phyloP scores from a whole-genome alignment of 176 grass and related monocot genomes.

The Bolboschoenus planiculmis region DNA sequence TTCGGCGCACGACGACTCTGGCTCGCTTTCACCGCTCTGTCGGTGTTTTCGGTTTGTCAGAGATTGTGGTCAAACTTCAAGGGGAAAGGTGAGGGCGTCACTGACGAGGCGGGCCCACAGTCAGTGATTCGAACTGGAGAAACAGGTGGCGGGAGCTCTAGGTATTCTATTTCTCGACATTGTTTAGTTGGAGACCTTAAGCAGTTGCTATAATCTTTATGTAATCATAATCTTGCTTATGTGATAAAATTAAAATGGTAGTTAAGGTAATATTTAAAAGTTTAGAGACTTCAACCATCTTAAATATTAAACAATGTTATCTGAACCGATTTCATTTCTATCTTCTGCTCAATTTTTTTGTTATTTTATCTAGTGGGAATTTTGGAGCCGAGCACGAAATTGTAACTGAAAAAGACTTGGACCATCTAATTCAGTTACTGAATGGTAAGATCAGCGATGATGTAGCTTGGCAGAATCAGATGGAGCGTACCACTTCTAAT shows the following conservation, averaged over 20 bases:
- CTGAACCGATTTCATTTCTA: neutral
- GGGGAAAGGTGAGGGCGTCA: neutral
- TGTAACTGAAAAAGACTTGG: constrained; percentile 70
- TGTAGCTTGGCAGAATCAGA: constrained; percentile 72
- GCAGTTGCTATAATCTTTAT: neutral
- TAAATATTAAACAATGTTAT: constrained; percentile 14
- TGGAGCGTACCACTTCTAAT: constrained; percentile 81
- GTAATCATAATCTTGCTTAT: neutral
- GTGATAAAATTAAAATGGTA: neutral
- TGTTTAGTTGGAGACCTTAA: no score
- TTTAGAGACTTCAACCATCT: neutral
- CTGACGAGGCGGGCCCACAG: neutral
- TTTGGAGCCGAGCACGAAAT: constrained; percentile 43
- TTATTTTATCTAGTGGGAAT: constrained; percentile 20
- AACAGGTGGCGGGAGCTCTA: neutral
- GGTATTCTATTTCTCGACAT: neutral
- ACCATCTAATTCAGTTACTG: constrained; percentile 77
- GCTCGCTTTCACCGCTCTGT: constrained; percentile 95
- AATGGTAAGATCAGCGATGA: constrained; percentile 72
- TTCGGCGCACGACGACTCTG: constrained; percentile 79
- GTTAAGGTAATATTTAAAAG: no score
- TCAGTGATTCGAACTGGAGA: neutral
- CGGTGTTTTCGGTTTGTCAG: constrained; percentile 77
- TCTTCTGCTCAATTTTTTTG: neutral
- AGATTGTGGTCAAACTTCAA: constrained; percentile 38